Conservation (phyloP, 495 filamentous ascomycete species). For the Podospora pseudopauciseta region DNA sequence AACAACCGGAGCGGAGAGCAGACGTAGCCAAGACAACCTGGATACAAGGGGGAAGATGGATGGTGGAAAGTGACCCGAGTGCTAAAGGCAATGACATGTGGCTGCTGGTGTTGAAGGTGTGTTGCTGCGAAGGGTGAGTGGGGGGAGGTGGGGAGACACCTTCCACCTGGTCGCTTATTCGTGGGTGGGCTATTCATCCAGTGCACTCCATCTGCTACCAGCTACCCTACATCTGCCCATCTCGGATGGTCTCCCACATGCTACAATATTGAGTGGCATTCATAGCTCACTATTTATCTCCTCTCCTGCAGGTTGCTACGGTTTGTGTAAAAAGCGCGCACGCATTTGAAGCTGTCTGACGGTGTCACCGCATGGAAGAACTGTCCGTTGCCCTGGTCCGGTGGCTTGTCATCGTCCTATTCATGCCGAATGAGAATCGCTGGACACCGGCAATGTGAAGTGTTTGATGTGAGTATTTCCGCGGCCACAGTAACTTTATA, state of each 20-base stretch:
- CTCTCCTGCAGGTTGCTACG: background rate
- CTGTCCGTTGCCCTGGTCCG: background rate
- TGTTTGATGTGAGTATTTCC: background rate
- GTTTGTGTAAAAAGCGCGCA: constrained; percentile 1
- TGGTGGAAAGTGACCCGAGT: background rate
- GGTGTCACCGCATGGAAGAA: background rate
- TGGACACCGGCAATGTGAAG: background rate
- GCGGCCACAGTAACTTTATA: background rate
- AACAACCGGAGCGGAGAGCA: constrained; percentile 25
- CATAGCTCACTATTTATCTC: background rate
- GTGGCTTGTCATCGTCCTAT: background rate
- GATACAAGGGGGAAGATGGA: constrained; percentile 17
- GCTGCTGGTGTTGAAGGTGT: background rate
- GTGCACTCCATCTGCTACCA: constrained; percentile 1
- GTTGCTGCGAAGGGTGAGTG: constrained; percentile 16
- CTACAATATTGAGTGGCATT: background rate
- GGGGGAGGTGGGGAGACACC: constrained; percentile 20
- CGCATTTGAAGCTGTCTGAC: background rate
- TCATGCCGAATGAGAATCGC: background rate
- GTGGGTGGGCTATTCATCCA: constrained; percentile 11
- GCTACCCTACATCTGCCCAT: background rate
- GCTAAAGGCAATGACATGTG: constrained; percentile 16
- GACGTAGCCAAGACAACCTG: constrained; percentile 13
- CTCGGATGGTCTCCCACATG: background rate
- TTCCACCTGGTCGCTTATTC: background rate